Evolutionary conservation across 176 grass and related monocot species (phyloP), one percentile per base, ranked within the genome.

Genomic region (Canna indica): DNA sequence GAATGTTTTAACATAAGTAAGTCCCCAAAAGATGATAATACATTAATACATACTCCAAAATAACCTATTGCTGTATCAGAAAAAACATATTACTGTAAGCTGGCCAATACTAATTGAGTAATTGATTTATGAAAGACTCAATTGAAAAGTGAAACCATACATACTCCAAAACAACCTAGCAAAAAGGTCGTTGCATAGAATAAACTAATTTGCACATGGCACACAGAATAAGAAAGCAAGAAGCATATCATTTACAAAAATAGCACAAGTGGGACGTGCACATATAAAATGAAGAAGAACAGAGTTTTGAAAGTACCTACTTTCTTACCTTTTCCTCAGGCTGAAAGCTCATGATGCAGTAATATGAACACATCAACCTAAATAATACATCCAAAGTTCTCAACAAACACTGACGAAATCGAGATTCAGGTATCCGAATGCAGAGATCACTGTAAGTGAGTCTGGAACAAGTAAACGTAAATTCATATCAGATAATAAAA

Each of bases 391-490:
- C 84, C 29, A 99, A 84, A 77, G 88, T 90, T 93, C 74, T 93
- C 73, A 99, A 90, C 71, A 99, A 90, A 69, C 89, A 93, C 59
- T 83, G 64, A n/a, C 94, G 84, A 75, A 99, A 84, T 83, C 87
- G 92, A 59, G 89, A 81, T 76, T 99, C 94, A 76, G 86, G 94
- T 69, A 99, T 67, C 83, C 90, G 90, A 84, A 76, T 86, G 80
- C 94, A 99, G 60, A 99, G 80, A 85, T 99, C 94, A 75, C 89
- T 99, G 69, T 93, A 99, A 62, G 94, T 99, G 79, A 99, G 88
- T 84, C 94, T 97, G 88, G 28, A 69, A 86, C 39, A 56, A 74
- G 78, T 80, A 44, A 80, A 67, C 63, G 1, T 16, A 33, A 4
- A 54, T 0, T 25, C 36, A 67, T 0, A 36, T 53, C 7, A 36